Conservation (phyloP, 83 land plant genomes). For the Larix sibirica region DNA sequence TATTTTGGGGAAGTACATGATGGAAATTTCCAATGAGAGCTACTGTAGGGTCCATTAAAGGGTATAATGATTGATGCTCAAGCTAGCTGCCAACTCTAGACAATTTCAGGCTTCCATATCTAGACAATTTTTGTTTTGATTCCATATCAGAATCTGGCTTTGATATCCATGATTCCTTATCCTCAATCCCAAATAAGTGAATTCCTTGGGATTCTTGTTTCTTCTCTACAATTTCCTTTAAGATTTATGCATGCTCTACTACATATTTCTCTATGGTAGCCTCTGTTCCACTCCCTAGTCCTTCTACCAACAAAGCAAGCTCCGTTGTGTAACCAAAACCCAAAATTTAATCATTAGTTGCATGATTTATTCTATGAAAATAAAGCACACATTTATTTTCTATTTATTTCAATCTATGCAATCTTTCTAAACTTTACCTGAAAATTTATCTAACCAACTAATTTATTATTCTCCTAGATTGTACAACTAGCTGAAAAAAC, state of each 20-base stretch:
- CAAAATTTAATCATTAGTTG: background rate
- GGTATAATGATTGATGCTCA: background rate
- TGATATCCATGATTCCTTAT: conserved; percentile 11
- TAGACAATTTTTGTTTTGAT: background rate
- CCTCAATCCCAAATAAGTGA: conserved; percentile 11
- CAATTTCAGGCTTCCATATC: background rate
- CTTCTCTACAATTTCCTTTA: background rate
- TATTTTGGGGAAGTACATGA: background rate
- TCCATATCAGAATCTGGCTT: background rate
- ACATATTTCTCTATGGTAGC: conserved; percentile 14
- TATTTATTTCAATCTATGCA: too few relatives aligned
- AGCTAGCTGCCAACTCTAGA: background rate
- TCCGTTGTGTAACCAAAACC: conserved; percentile 2
- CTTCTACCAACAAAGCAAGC: conserved; percentile 14
- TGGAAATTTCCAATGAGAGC: conserved; percentile 7
- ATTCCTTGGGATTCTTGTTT: conserved; percentile 2
- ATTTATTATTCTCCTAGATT: too few relatives aligned
- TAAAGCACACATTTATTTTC: background rate
- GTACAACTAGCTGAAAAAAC: too few relatives aligned
- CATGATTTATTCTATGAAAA: background rate
- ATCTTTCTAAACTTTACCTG: background rate
- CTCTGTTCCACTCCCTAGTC: background rate
- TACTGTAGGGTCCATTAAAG: conserved; percentile 10
- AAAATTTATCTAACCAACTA: too few relatives aligned
- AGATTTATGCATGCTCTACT: conserved; percentile 2